These are phyloP conservation scores for Salvia hispanica DNA, from an alignment of 257 asterid genomes.

Conservation along the genomic window DNA sequence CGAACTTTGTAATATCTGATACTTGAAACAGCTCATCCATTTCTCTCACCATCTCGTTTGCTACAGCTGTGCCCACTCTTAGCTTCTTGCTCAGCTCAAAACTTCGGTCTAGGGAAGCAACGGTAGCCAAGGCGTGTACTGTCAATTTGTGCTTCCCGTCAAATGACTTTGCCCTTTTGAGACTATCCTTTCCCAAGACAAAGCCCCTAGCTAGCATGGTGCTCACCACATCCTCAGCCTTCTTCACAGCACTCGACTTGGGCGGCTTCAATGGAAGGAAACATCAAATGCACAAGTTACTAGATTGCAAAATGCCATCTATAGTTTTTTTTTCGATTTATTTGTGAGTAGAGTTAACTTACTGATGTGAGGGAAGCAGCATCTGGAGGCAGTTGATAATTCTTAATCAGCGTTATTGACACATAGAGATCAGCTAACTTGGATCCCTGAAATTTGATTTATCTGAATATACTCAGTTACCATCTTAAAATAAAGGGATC, in stretches of 20 bases:
- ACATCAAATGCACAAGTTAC: not conserved
- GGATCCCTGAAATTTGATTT: constrained; percentile 49
- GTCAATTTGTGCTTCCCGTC: constrained; percentile 57
- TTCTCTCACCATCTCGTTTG: constrained; percentile 50
- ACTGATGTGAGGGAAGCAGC: constrained; percentile 43
- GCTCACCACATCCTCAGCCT: constrained; percentile 65
- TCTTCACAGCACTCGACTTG: constrained; percentile 31
- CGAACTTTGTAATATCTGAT: constrained; percentile 48
- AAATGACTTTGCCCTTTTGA: constrained; percentile 51
- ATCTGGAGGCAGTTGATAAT: constrained; percentile 51
- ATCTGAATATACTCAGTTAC: not conserved
- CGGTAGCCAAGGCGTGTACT: constrained; percentile 52
- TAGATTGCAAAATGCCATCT: not conserved
- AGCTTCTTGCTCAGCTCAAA: constrained; percentile 57
- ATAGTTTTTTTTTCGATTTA: too few species aligned
- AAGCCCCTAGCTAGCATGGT: constrained; percentile 65
- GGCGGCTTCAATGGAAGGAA: constrained; percentile 28
- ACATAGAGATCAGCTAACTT: constrained; percentile 37
- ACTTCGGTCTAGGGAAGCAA: constrained; percentile 48
- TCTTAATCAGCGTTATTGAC: constrained; percentile 34
- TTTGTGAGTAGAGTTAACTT: constrained; percentile 11
- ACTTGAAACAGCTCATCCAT: constrained; percentile 49
- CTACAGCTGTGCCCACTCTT: constrained; percentile 46
- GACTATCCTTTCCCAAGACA: constrained; percentile 58
- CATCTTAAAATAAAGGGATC: too few species aligned